Base-by-base conservation (phyloP, 495 filamentous ascomycete species). In the Articulospora tetracladia region DNA sequence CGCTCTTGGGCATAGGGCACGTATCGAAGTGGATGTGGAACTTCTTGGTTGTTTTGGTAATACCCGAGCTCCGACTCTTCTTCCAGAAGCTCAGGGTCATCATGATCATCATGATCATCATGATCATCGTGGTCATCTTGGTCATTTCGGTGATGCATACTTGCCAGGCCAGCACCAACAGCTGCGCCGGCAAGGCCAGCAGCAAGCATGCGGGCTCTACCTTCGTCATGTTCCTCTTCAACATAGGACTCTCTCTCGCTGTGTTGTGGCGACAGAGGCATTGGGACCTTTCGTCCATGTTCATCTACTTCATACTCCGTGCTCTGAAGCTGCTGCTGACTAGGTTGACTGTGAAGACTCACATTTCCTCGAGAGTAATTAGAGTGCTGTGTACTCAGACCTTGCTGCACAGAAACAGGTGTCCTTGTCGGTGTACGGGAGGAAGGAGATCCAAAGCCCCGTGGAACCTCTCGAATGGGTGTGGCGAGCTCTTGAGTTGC, bases 301-400 rank as follows among this genome's bases (percentile, higher is more conserved):
- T 80, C 78, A 47, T 80, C 75, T n/a, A 73, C 67, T 26, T 76
- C 73, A 51, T 73, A 75, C 44, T 77, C 77, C 22, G 76, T 70
- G 1, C 60, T 68, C 25, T 69, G 69, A n/a, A 79, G 60, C 59
- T 78, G 80, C 51, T 75, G 74, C 34, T 83, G 77, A 11, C 81
- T 83, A 30, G 65, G 67, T 10, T 71, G 68, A 60, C 78, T 83
- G 57, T 77, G 75, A 22, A 79, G 62, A 25, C 74, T 80, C 17
- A 86, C 57, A 50, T 85, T 74, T 36, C 78, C 81, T 23, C 76
- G 79, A 1, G 85, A 87, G 49, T 74, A 71, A 69, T 85, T 87
- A 62, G 76, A 82, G 66, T 87, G 83, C 44, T 81, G 77, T 60
- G 66, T 69, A 25, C 58, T 60, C 23, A 68, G 46, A 24, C 78